phyloP scores from a whole-genome alignment of 1,284 basidiomycete species.

The Pyrrhoderma lamaoense region DNA sequence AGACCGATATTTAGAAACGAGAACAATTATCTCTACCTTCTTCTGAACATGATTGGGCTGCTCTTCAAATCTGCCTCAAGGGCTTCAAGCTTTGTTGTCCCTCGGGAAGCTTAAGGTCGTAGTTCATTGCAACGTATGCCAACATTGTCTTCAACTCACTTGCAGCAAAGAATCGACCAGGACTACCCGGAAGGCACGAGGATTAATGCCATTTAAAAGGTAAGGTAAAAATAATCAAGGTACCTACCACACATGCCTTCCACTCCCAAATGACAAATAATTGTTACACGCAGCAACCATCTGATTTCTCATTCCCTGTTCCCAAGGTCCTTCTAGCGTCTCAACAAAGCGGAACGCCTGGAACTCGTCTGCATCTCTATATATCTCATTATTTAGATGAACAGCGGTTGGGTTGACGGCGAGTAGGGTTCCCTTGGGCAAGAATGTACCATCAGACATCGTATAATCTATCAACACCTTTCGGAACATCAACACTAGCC shows the following conservation, averaged over 20 bases:
- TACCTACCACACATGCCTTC: conserved; percentile 27
- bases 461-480: conserved; percentile 31
- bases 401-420: conserved; percentile 22
- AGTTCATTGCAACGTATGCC: conserved; percentile 36
- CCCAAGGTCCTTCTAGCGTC: conserved; percentile 1
- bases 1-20: not conserved
- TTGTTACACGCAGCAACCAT: conserved; percentile 23
- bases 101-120: conserved; percentile 37
- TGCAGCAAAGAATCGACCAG: conserved; percentile 41
- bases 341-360: conserved; percentile 29
- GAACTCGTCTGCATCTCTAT: conserved; percentile 25
- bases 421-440: conserved; percentile 32
- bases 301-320: conserved; percentile 19
- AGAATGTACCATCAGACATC: conserved; percentile 34
- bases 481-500: conserved; percentile 29
- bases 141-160: conserved; percentile 40
- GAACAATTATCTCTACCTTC: not conserved
- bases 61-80: conserved; percentile 17
- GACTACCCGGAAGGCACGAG: conserved; percentile 23
- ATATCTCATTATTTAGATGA: conserved; percentile 25
- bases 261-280: conserved; percentile 27
- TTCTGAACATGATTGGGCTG: conserved; percentile 17
- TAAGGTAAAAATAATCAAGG: not conserved
- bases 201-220: not conserved
- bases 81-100: conserved; percentile 21